phyloP scores from a whole-genome alignment of 2,329 filamentous ascomycete genomes.

The Hawksworthiomyces lignivorus region DNA sequence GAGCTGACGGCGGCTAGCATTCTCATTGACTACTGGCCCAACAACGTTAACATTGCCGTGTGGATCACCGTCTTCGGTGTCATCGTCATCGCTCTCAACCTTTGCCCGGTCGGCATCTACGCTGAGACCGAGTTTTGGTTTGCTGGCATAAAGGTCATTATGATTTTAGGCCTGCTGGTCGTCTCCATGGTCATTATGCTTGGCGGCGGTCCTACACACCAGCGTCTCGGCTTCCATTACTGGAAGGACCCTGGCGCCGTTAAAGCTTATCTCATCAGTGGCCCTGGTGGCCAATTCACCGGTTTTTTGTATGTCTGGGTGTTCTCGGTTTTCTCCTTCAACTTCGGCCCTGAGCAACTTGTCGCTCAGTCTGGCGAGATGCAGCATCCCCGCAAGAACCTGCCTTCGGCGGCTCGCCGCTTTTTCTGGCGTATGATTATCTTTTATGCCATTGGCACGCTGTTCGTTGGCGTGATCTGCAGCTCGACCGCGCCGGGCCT shows the following conservation, averaged over 20 bases:
- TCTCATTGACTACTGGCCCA: slow-evolving; percentile 30
- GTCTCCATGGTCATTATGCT: slow-evolving; percentile 47
- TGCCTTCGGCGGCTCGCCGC: slow-evolving; percentile 70
- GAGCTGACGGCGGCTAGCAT: slow-evolving; percentile 32
- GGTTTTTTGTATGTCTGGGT: too few species aligned
- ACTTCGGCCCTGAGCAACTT: slow-evolving; percentile 12
- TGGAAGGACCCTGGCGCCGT: slow-evolving; percentile 23
- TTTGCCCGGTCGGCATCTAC: slow-evolving; percentile 37
- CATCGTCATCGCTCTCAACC: slow-evolving; percentile 27
- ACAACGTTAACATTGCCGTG: slow-evolving; percentile 29
- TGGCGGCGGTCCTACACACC: slow-evolving; percentile 43
- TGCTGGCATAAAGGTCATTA: slow-evolving; percentile 51
- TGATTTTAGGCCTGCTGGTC: slow-evolving; percentile 49
- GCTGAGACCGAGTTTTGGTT: slow-evolving; percentile 57
- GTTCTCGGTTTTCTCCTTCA: slow-evolving; percentile 1
- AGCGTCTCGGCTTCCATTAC: slow-evolving; percentile 41
- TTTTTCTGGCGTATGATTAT: slow-evolving; percentile 77
- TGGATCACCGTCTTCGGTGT: slow-evolving; percentile 30
- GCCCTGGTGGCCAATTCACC: too few species aligned
- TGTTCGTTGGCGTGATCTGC: slow-evolving; percentile 71
- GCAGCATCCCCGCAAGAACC: slow-evolving; percentile 68
- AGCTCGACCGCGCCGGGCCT: slow-evolving; percentile 34
- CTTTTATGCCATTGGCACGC: slow-evolving; percentile 69
- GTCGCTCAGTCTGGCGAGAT: slow-evolving; percentile 59
- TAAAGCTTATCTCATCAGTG: too few species aligned